Conservation (phyloP, 768 basidiomycete species). For the Coprinopsis marcescibilis region DNA sequence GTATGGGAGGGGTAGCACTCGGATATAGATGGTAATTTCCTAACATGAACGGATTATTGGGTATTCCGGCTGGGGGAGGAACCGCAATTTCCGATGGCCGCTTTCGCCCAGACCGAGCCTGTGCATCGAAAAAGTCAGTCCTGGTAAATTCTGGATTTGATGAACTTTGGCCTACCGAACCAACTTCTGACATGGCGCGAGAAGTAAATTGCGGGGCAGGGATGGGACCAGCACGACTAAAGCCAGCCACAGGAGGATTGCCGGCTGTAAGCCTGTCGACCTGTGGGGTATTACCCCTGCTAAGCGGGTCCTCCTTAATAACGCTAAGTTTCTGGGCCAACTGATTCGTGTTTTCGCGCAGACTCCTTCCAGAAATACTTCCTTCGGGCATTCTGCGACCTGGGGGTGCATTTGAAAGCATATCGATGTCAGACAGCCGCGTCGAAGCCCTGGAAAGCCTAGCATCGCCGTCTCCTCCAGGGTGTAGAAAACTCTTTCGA, state of each 20-base stretch:
- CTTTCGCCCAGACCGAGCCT: background rate
- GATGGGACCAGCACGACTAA: background rate
- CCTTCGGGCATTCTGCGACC: conserved; percentile 5
- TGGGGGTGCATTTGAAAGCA: conserved; percentile 10
- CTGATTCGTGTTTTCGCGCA: conserved; percentile 1
- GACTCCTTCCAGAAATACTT: conserved; percentile 12
- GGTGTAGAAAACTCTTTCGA: conserved; percentile 5
- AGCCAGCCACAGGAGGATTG: background rate
- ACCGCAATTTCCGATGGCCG: conserved; percentile 5
- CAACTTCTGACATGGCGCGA: conserved; percentile 7
- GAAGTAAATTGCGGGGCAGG: conserved; percentile 1
- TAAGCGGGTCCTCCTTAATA: conserved; percentile 35
- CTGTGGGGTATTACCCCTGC: conserved; percentile 16
- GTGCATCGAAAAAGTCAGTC: conserved; percentile 2
- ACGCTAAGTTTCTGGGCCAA: conserved; percentile 23
- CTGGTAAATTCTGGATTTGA: conserved; percentile 3
- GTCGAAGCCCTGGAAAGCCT: conserved; percentile 10
- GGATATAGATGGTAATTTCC: too few species aligned
- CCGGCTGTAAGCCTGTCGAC: background rate
- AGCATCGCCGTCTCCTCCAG: background rate
- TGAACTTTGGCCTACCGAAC: conserved; percentile 7
- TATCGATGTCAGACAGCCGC: conserved; percentile 13
- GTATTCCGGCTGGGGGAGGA: too few species aligned
- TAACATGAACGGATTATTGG: too few species aligned
- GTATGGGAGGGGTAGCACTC: background rate